phyloP scores from a whole-genome alignment of 768 basidiomycete genomes.

The Psilocybe cubensis region DNA sequence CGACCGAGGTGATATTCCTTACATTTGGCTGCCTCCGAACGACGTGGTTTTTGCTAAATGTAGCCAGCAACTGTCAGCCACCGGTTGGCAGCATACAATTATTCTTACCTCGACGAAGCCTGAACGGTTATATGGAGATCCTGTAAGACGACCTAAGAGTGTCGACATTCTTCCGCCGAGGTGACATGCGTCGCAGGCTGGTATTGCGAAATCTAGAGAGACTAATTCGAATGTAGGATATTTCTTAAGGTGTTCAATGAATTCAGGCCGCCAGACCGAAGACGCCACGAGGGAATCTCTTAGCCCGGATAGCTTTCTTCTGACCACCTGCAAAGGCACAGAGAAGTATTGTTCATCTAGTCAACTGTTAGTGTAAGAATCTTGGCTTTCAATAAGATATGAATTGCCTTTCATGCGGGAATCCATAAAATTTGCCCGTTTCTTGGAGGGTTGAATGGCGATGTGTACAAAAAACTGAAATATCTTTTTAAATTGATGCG shows the following conservation, averaged over 20 bases:
- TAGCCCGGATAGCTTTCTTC: slow-evolving; percentile 71
- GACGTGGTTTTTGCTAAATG: slow-evolving; percentile 1
- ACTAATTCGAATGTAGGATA: slow-evolving; percentile 67
- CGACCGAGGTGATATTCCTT: slow-evolving; percentile 70
- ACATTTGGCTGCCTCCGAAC: slow-evolving; percentile 18
- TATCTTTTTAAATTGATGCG: slow-evolving; percentile 84
- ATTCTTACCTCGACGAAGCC: slow-evolving; percentile 51
- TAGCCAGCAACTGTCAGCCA: not conserved
- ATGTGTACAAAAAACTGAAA: slow-evolving; percentile 89
- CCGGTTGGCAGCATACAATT: not conserved
- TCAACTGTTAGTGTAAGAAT: not conserved
- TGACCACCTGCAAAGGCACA: slow-evolving; percentile 65
- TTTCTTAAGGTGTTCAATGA: slow-evolving; percentile 64
- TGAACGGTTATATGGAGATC: slow-evolving; percentile 68
- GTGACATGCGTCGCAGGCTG: slow-evolving; percentile 83
- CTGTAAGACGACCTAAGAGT: slow-evolving; percentile 61
- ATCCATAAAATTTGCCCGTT: slow-evolving; percentile 60
- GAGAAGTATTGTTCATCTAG: slow-evolving; percentile 72
- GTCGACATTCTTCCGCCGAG: slow-evolving; percentile 73
- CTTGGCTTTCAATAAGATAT: slow-evolving; percentile 7
- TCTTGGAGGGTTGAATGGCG: slow-evolving; percentile 57
- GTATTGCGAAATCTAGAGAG: slow-evolving; percentile 56
- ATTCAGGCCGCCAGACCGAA: slow-evolving; percentile 80
- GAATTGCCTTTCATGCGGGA: slow-evolving; percentile 50
- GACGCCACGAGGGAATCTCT: slow-evolving; percentile 80